These are phyloP conservation scores for Chrysosporium queenslandicum DNA, from an alignment of 2,329 filamentous ascomycete species.

Conservation along the genomic window DNA sequence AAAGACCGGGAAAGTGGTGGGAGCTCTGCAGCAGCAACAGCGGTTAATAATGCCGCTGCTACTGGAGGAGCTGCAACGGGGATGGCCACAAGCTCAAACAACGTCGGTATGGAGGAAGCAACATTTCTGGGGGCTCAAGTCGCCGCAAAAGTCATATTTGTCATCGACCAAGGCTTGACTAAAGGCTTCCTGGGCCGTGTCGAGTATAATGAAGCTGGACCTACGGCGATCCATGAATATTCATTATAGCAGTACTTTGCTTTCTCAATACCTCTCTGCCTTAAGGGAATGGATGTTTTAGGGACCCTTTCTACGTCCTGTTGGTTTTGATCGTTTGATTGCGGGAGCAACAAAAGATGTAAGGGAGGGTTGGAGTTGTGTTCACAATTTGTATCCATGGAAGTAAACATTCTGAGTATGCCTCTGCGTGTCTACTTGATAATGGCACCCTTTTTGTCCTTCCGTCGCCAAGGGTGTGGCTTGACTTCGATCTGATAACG, in stretches of 20 bases:
- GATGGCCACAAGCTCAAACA: conserved; percentile 17
- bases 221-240: conserved; percentile 53
- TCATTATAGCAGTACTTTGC: conserved; percentile 25
- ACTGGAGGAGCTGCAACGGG: conserved; percentile 36
- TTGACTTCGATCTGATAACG: conserved; percentile 1
- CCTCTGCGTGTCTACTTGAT: background rate
- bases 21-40: background rate
- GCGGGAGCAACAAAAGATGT: conserved; percentile 2
- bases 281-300: background rate
- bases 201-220: conserved; percentile 59
- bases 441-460: too few species aligned
- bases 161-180: conserved; percentile 54
- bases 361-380: conserved; percentile 1
- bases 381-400: background rate
- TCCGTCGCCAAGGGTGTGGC: too few species aligned
- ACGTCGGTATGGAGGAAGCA: conserved; percentile 62
- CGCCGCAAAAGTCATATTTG: conserved; percentile 64
- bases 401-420: background rate
- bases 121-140: conserved; percentile 82
- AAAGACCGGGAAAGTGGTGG: conserved; percentile 51
- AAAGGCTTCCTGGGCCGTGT: conserved; percentile 61
- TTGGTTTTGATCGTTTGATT: background rate
- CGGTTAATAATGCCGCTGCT: conserved; percentile 10
- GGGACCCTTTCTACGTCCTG: background rate
- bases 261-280: too few species aligned